Conservation (phyloP, 345 rosid genomes). For the Eucalyptus pumila region DNA sequence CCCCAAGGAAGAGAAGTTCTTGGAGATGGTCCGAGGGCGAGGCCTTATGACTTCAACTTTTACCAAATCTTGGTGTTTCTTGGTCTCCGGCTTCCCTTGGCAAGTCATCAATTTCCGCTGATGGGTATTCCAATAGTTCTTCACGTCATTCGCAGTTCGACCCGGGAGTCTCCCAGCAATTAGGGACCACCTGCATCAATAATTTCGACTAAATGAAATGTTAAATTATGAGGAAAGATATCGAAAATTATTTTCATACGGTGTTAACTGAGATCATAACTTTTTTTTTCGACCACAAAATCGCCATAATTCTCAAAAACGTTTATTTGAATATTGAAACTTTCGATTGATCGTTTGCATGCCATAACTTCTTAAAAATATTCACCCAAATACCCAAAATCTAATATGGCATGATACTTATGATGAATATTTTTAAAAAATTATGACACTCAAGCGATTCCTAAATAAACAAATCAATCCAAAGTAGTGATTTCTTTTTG, state of each 20-base stretch:
- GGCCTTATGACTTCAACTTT: slow-evolving; percentile 7
- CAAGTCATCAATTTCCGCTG: neutral
- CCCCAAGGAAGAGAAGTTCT: neutral
- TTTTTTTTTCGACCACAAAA: no score
- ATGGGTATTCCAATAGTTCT: slow-evolving; percentile 14
- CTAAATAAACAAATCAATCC: neutral
- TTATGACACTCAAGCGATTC: no score
- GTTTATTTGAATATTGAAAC: no score
- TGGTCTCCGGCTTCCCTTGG: neutral
- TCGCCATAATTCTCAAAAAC: no score
- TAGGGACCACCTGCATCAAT: slow-evolving; percentile 18
- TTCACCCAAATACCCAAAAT: no score
- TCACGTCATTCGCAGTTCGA: slow-evolving; percentile 28
- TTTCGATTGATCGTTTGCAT: no score
- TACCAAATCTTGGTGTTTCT: neutral
- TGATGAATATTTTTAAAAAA: no score
- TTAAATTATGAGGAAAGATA: neutral
- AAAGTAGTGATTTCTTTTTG: no score
- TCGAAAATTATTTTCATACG: accelerated
- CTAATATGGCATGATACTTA: no score
- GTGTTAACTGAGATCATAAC: no score
- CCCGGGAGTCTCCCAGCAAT: slow-evolving; percentile 39
- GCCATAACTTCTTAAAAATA: no score
- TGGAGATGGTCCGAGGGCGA: slow-evolving; percentile 2
- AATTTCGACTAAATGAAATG: neutral